A percentile compares a stretch with the other conserved stretches of the same genome.
Evolutionary conservation across 176 grass and related monocot genomes (phyloP).

Genomic region (Zoysia pacifica): DNA sequence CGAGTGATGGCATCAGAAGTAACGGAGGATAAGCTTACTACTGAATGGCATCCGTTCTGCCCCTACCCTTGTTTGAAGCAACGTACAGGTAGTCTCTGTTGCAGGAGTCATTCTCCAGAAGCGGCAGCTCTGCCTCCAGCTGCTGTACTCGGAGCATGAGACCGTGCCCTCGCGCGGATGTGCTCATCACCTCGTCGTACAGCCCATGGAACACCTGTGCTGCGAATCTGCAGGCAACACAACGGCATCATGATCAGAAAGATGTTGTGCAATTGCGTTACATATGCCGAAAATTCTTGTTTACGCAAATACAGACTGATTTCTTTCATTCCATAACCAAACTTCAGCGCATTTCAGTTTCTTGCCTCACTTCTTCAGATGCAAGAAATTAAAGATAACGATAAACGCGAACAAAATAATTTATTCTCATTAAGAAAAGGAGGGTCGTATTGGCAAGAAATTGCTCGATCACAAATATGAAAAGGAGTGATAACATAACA

Average conservation of each 20-base stretch:
- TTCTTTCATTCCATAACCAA: not conserved
- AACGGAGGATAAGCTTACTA: not conserved
- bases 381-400: no score
- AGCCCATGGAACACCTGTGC: conserved; percentile 71
- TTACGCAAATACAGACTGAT: not conserved
- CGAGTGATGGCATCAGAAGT: not conserved
- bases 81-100: conserved; percentile 47
- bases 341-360: not conserved
- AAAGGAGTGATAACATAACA: not conserved
- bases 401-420: not conserved
- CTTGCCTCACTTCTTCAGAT: conserved; percentile 13
- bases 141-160: conserved; percentile 73
- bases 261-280: not conserved
- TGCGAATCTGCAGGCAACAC: conserved; percentile 53
- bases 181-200: conserved; percentile 70
- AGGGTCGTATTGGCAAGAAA: conserved; percentile 5
- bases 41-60: conserved; percentile 8
- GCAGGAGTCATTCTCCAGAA: conserved; percentile 50
- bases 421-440: not conserved
- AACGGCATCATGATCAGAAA: not conserved
- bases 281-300: not conserved
- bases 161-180: conserved; percentile 63
- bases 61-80: conserved; percentile 65
- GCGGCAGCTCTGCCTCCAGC: conserved; percentile 75
- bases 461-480: conserved; percentile 27